These are phyloP conservation scores for Jacaranda copaia DNA, from an alignment of 257 asterid genomes.

Conservation along the genomic window DNA sequence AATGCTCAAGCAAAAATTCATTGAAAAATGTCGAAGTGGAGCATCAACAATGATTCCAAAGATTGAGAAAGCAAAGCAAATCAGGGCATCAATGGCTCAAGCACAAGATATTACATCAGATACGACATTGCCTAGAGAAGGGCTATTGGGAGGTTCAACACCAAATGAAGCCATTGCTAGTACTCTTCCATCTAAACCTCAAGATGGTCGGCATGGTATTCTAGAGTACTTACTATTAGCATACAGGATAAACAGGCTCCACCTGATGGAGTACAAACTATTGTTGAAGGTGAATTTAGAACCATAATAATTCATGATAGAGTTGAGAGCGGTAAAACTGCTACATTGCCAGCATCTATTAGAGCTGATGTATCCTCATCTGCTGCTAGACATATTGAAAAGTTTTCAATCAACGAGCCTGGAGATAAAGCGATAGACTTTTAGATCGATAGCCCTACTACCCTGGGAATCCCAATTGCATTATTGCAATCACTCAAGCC, in stretches of 20 bases:
- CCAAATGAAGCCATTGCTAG: slow-evolving; percentile 61
- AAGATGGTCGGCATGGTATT: slow-evolving; percentile 48
- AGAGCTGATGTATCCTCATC: slow-evolving; percentile 51
- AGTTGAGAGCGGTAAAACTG: slow-evolving; percentile 52
- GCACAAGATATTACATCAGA: slow-evolving; percentile 60
- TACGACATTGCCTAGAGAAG: slow-evolving; percentile 62
- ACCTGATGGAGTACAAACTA: slow-evolving; percentile 45
- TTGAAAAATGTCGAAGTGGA: slow-evolving; percentile 89
- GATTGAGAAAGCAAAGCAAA: slow-evolving; percentile 86
- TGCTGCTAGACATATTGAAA: slow-evolving; percentile 51
- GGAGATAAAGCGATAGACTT: slow-evolving; percentile 58
- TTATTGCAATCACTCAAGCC: slow-evolving; percentile 53
- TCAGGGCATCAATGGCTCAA: slow-evolving; percentile 75
- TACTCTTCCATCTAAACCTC: slow-evolving; percentile 82
- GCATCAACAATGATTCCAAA: slow-evolving; percentile 89
- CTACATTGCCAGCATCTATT: slow-evolving; percentile 42
- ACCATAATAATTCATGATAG: slow-evolving; percentile 76
- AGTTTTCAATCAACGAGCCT: slow-evolving; percentile 49
- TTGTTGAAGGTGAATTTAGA: slow-evolving; percentile 85
- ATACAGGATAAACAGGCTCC: slow-evolving; percentile 39
- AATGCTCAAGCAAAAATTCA: slow-evolving; percentile 89
- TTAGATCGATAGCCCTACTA: slow-evolving; percentile 51
- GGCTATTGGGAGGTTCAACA: slow-evolving; percentile 61
- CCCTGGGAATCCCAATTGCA: slow-evolving; percentile 45
- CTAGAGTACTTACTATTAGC: slow-evolving; percentile 42